A percentile compares a stretch with the other conserved stretches of the same genome.
Conservation (phyloP, 75 land plant species). For the Selaginella tamariscina region DNA sequence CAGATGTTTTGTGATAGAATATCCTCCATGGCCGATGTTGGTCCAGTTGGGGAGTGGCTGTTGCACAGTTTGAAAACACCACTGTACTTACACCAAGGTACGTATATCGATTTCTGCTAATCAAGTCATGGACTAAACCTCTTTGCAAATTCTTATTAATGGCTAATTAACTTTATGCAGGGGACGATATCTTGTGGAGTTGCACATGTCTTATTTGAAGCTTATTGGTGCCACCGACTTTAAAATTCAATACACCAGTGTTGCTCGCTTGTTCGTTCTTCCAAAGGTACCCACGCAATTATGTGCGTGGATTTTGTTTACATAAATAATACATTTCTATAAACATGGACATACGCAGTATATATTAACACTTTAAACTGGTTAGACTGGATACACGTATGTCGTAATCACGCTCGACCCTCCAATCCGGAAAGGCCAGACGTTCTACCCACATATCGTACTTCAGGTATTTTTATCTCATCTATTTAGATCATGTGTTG, state of each 20-base stretch:
- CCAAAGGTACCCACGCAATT: constrained; percentile 24
- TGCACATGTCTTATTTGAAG: constrained; percentile 35
- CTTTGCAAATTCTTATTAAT: background rate
- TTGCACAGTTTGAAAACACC: constrained; percentile 30
- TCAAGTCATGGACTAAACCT: background rate
- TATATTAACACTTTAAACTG: constrained; percentile 8
- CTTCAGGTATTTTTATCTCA: constrained; percentile 19
- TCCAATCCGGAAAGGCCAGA: constrained; percentile 45
- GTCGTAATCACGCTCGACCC: constrained; percentile 42
- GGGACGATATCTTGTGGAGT: constrained; percentile 41
- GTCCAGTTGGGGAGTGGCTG: constrained; percentile 35
- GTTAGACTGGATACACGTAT: constrained; percentile 32
- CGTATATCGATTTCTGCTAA: background rate
- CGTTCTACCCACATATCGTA: constrained; percentile 40
- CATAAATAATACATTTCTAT: too few species aligned
- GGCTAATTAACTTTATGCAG: constrained; percentile 12
- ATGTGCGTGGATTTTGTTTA: background rate
- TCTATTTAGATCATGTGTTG: too few species aligned
- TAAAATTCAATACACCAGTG: constrained; percentile 39
- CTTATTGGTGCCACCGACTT: constrained; percentile 37
- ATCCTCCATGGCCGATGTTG: constrained; percentile 41
- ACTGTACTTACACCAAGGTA: constrained; percentile 36
- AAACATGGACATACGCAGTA: too few species aligned
- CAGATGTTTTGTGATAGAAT: constrained; percentile 35
- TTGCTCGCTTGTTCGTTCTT: constrained; percentile 33